Base-by-base conservation (phyloP, 805 yeast species). In the Kuraishia ogatae region DNA sequence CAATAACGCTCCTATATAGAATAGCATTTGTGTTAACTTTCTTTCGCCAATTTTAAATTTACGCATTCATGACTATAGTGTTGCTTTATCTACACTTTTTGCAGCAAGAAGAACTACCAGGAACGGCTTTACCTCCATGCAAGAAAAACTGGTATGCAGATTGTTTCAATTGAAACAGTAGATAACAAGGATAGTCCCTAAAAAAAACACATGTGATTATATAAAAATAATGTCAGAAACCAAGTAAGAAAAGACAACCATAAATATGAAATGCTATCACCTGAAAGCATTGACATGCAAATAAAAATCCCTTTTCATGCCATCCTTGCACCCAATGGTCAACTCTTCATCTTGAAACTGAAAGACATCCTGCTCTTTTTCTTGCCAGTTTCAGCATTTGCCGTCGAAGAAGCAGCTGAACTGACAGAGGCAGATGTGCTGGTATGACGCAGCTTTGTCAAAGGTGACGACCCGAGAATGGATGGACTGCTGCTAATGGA, bases 1-100 rank as follows among this genome's bases (percentile, higher is more conserved):
- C 71, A 83, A 83, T 53, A 84, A 92, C 61, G 86, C 82, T 46
- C 68, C 66, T 20, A 46, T 54, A 22, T 46, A 23, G 50, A 39
- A 39, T 21, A 23, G 50, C 48, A 39, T 21, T 15, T 17, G 13
- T 26, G 24, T 28, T 10, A 17, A 8, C 17, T 17, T 35, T 15
- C 43, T 7, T 17, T 8, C 6, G n/a, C 43, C 6, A 35, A 35
- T 17, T 17, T 7, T n/a, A n/a, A 47, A 47, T 47, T 7, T n/a
- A 47, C 19, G 50, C 50, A 47, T 47, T 23, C 6, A 22, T 47
- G 26, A 22, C 50, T 35, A 35, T n/a, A n/a, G n/a, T n/a, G 29
- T 26, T 6, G 10, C 29, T 26, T 26, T 6, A 6, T 5, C 10
- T 26, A 6, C 29, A 26, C 29, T 10, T 17, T 11, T 4, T 35